Conservation (phyloP, 148 eudicot species). For the Gaultheria prostrata region DNA sequence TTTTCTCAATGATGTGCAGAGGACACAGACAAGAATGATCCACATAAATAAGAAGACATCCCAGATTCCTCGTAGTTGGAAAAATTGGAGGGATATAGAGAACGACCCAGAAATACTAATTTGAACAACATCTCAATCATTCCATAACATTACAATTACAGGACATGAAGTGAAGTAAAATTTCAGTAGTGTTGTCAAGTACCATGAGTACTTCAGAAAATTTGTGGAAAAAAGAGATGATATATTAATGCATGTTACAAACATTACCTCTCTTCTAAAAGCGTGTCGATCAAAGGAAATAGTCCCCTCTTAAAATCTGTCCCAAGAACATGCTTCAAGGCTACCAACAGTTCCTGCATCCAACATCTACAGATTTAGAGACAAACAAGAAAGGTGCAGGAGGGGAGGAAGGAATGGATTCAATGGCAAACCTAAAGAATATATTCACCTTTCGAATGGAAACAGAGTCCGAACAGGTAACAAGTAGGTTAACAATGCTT, state of each 20-base stretch:
- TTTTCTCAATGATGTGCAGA: not conserved
- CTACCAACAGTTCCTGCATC: slow-evolving; percentile 79
- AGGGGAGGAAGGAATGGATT: not conserved
- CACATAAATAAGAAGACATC: not conserved
- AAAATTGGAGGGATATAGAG: not conserved
- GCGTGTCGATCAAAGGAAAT: slow-evolving; percentile 90
- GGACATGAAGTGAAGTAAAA: not conserved
- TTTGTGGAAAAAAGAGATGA: not conserved
- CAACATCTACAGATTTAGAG: slow-evolving; percentile 13
- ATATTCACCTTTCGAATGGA: slow-evolving; percentile 76
- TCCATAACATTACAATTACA: not conserved
- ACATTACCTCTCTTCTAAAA: slow-evolving; percentile 89
- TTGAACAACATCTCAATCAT: not conserved
- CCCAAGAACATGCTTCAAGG: slow-evolving; percentile 92
- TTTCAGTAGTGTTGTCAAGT: not conserved
- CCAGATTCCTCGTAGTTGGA: not conserved
- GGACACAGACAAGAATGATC: not conserved
- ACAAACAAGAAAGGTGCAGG: not conserved
- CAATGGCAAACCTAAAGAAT: not conserved
- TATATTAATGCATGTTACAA: not conserved
- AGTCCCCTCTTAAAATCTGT: slow-evolving; percentile 95
- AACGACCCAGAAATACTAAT: not conserved
- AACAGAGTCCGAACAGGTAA: slow-evolving; percentile 97
- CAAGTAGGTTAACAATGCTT: slow-evolving; percentile 95
- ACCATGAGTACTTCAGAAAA: not conserved